Base-by-base conservation (phyloP, 176 grass and related monocot genomes). In the Oropetium thomaeum region DNA sequence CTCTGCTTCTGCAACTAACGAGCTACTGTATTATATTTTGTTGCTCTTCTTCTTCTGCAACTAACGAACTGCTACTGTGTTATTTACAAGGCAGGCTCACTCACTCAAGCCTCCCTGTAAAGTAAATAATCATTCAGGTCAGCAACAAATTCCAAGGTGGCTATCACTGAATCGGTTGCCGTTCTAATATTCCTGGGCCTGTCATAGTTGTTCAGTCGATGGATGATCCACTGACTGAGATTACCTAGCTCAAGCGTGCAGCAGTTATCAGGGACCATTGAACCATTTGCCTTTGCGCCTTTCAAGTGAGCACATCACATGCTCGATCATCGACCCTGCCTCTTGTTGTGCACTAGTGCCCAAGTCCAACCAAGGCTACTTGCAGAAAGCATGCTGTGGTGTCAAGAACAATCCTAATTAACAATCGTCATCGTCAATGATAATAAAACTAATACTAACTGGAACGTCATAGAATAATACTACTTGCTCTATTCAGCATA, bases 241-340 rank as follows among this genome's bases (percentile, higher is more conserved):
- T 48, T 26, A 4, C 22, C 52, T 58, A 52, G 11, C 3, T 62
- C 30, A 62, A 65, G 16, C 28, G 20, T 37, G 25, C 19, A 14
- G 25, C 19, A 14, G 72, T 75, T 61, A 61, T 14, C 38, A 62
- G 74, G 75, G 75, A 78, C 45, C 75, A 40, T 8, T 51, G 12
- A 47, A 65, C 43, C 75, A 78, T 78, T 40, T 54, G 62, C 75
- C 62, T 77, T 77, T 77, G 75, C 65, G 51, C 55, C 75, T 19
- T 15, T 14, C 38, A n/a, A 65, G 51, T 52, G 61, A 61, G 13
- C 54, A 30, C 31, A 39, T 9, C 75, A 78, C 75, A 66, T 78
- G 44, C 25, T 20, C n/a, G 29, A 37, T 37, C 35, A 13, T 8
- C 41, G 2, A 12, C 41, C n/a, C n/a, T n/a, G n/a, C n/a, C n/a